These are phyloP conservation scores for Colletotrichum endophyticum DNA, from an alignment of 2,329 filamentous ascomycete genomes.

Conservation along the genomic window DNA sequence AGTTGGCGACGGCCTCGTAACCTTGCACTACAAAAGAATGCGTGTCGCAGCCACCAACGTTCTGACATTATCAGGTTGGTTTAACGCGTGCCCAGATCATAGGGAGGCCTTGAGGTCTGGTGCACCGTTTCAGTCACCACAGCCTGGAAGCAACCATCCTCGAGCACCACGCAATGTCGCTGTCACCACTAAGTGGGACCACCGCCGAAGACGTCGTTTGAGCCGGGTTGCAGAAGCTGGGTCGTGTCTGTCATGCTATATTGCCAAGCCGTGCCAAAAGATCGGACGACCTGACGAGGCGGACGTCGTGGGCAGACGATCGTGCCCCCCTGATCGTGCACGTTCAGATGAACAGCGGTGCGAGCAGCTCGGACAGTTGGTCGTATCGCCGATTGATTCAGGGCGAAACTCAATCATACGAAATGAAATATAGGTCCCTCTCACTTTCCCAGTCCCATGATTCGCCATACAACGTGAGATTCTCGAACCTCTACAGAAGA, in stretches of 20 bases:
- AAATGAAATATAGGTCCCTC: not conserved
- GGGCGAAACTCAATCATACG: not conserved
- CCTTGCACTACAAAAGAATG: not conserved
- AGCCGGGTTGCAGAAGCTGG: not conserved
- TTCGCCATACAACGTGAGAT: not conserved
- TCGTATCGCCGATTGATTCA: not conserved
- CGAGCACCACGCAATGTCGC: not conserved
- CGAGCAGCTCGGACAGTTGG: not conserved
- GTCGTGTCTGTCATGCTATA: not conserved
- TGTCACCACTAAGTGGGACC: not conserved
- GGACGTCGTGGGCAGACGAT: not conserved
- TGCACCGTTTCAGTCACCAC: not conserved
- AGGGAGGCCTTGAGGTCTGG: not conserved
- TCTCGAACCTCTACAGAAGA: not conserved
- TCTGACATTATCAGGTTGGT: not conserved
- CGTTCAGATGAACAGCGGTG: not conserved
- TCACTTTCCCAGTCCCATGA: not conserved
- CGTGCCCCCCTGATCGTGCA: not conserved
- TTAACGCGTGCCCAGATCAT: not conserved
- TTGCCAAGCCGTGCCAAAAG: not conserved
- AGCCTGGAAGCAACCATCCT: not conserved
- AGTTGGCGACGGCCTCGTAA: not conserved
- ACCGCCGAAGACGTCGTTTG: not conserved
- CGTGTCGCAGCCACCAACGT: not conserved
- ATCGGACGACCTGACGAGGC: not conserved